phyloP scores from a whole-genome alignment of 306 rosid species.

The Astragalus membranaceus region DNA sequence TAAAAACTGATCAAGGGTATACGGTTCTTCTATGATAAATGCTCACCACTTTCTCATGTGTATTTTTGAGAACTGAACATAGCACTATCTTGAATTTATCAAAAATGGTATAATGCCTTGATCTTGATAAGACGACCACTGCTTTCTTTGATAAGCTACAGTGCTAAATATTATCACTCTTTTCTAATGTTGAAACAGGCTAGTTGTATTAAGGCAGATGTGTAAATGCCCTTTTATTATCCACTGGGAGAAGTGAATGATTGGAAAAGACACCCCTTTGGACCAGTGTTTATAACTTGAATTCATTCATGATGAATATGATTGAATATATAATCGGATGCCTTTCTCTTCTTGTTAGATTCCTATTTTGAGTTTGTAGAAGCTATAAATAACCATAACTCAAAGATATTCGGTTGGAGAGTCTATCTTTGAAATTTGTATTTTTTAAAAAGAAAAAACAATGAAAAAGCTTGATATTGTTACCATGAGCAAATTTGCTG shows the following conservation, averaged over 20 bases:
- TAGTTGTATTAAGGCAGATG: not conserved
- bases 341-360: not conserved
- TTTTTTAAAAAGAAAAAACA: not conserved
- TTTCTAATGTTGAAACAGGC: not conserved
- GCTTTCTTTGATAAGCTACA: not conserved
- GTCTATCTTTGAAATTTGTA: not conserved
- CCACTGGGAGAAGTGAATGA: not conserved
- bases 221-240: slow-evolving; percentile 8
- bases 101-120: not conserved
- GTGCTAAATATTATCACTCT: too few relatives aligned
- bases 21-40: slow-evolving; percentile 1
- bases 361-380: not conserved
- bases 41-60: not conserved
- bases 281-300: not conserved
- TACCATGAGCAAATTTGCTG: slow-evolving; percentile 4
- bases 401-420: not conserved
- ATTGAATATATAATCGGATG: slow-evolving; percentile 7
- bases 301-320: not conserved
- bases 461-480: not conserved
- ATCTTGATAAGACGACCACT: not conserved
- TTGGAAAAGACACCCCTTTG: not conserved
- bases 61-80: not conserved
- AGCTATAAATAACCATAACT: not conserved
- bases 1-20: slow-evolving; percentile 42
- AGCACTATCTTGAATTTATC: slow-evolving; percentile 10